A percentile compares a stretch with the other conserved stretches of the same genome.
Conservation (phyloP, 129 eudicot species). For the Saussurea involucrata region DNA sequence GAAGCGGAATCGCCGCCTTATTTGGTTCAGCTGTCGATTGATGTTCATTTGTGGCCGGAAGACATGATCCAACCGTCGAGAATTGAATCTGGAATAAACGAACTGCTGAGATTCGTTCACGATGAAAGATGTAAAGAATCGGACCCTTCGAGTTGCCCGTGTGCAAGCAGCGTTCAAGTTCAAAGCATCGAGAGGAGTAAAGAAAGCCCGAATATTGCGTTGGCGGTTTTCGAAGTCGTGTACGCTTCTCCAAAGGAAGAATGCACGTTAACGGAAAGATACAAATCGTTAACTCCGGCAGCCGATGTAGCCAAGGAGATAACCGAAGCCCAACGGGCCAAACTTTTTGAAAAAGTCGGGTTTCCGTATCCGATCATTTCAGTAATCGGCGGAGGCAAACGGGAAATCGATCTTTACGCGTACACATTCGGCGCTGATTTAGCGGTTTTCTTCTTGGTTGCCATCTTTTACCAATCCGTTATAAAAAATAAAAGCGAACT, state of each 20-base stretch:
- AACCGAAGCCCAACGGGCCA: slow-evolving; percentile 31
- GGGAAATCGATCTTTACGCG: slow-evolving; percentile 58
- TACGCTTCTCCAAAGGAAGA: slow-evolving; percentile 37
- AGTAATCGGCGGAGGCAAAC: slow-evolving; percentile 49
- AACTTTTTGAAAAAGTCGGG: slow-evolving; percentile 33
- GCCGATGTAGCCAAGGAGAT: slow-evolving; percentile 58
- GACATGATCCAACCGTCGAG: slow-evolving; percentile 56
- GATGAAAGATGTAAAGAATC: slow-evolving; percentile 40
- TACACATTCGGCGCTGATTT: slow-evolving; percentile 51
- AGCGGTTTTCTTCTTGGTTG: slow-evolving; percentile 47
- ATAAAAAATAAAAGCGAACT: slow-evolving; percentile 52
- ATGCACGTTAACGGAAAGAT: slow-evolving; percentile 34
- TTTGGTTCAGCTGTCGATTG: slow-evolving; percentile 49
- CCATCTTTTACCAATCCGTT: slow-evolving; percentile 49
- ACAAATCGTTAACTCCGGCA: slow-evolving; percentile 57
- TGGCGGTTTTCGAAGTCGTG: slow-evolving; percentile 59
- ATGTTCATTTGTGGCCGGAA: slow-evolving; percentile 43
- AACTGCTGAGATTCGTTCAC: slow-evolving; percentile 32
- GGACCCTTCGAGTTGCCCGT: slow-evolving; percentile 20
- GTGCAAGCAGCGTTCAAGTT: slow-evolving; percentile 44
- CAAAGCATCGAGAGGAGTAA: slow-evolving; percentile 52
- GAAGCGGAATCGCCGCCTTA: slow-evolving; percentile 61
- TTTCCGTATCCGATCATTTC: slow-evolving; percentile 43
- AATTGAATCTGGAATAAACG: slow-evolving; percentile 49
- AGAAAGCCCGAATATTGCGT: slow-evolving; percentile 35